A percentile compares a stretch with the other conserved stretches of the same genome.
phyloP scores from a whole-genome alignment of 2,329 filamentous ascomycete species.

The Lecanicillium sp. region DNA sequence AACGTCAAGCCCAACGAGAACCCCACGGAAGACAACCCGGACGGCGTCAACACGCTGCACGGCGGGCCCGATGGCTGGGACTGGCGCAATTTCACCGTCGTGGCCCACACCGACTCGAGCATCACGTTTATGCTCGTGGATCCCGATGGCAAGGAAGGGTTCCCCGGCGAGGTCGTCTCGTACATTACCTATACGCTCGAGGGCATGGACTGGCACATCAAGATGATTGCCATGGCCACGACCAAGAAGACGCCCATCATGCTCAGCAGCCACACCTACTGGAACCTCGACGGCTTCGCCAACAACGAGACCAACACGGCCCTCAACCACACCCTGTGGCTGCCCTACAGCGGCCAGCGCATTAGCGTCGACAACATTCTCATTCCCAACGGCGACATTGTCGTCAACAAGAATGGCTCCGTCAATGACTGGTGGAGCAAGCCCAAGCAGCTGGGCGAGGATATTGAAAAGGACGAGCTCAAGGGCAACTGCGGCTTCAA shows the following conservation, averaged over 20 bases:
- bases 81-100: slow-evolving; percentile 69
- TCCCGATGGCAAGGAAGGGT: slow-evolving; percentile 65
- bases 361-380: slow-evolving; percentile 63
- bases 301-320: slow-evolving; percentile 60
- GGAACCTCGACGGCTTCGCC: slow-evolving; percentile 74
- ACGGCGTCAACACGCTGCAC: slow-evolving; percentile 58
- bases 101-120: slow-evolving; percentile 55
- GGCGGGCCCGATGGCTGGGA: slow-evolving; percentile 69
- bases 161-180: slow-evolving; percentile 69
- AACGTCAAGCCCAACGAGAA: slow-evolving; percentile 58
- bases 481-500: slow-evolving; percentile 68
- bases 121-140: slow-evolving; percentile 73
- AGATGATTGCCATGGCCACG: slow-evolving; percentile 62
- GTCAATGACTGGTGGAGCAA: slow-evolving; percentile 78
- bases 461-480: slow-evolving; percentile 55
- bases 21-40: slow-evolving; percentile 37
- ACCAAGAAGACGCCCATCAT: slow-evolving; percentile 77
- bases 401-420: slow-evolving; percentile 57
- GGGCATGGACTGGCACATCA: slow-evolving; percentile 61
- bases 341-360: slow-evolving; percentile 66
- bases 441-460: slow-evolving; percentile 71
- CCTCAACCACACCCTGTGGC: slow-evolving; percentile 63
- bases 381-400: slow-evolving; percentile 68
- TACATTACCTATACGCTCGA: slow-evolving; percentile 67
- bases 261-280: slow-evolving; percentile 69